A percentile compares a stretch with the other conserved stretches of the same genome.
Conservation (phyloP, 805 yeast genomes). For the Spathaspora boniae region DNA sequence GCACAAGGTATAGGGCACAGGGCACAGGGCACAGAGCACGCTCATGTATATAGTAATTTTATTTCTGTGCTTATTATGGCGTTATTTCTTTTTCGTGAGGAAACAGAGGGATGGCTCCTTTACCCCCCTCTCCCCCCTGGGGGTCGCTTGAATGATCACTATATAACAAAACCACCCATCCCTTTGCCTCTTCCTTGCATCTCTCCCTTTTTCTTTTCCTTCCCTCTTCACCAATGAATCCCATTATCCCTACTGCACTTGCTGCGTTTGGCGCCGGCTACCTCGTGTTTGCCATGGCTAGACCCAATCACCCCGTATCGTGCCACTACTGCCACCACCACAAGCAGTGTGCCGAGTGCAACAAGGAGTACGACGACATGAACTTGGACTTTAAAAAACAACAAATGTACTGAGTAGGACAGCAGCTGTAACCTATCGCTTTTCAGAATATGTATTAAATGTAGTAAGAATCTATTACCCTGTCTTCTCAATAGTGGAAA, state of each 20-base stretch:
- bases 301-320: constrained; percentile 2
- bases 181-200: too few relatives aligned
- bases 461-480: too few relatives aligned
- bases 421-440: too few relatives aligned
- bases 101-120: not conserved
- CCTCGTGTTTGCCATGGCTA: constrained; percentile 1
- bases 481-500: too few relatives aligned
- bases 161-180: too few relatives aligned
- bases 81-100: not conserved
- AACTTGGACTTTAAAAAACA: constrained; percentile 5
- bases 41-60: not conserved
- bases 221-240: not conserved
- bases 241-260: constrained; percentile 1
- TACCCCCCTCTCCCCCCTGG: not conserved
- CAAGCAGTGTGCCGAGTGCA: not conserved
- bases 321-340: constrained; percentile 7
- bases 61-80: not conserved
- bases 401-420: not conserved
- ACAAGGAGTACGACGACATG: constrained; percentile 4
- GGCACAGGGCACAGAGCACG: too few relatives aligned
- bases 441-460: too few relatives aligned
- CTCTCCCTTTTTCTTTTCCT: not conserved
- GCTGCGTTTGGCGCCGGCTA: constrained; percentile 3
- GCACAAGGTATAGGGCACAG: too few relatives aligned
- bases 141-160: not conserved